phyloP scores from a whole-genome alignment of 176 grass and related monocot genomes.

The Bolboschoenus planiculmis region DNA sequence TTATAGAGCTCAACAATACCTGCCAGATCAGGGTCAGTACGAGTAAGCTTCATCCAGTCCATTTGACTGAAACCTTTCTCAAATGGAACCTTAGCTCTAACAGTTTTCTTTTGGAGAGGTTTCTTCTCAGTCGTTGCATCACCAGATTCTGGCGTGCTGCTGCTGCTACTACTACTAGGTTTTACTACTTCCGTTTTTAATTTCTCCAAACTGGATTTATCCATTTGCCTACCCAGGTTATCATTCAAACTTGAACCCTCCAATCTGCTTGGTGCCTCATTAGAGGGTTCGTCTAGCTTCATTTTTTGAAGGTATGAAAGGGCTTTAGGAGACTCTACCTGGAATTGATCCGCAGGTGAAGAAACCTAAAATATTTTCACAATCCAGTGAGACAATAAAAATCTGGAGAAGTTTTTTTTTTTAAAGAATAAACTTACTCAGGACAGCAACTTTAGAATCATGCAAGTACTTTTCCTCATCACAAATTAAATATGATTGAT shows the following conservation, averaged over 20 bases:
- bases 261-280: constrained; percentile 3
- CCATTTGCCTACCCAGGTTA: neutral
- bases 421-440: no score
- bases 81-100: constrained; percentile 71
- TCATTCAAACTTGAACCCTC: constrained; percentile 20
- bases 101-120: constrained; percentile 49
- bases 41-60: constrained; percentile 88
- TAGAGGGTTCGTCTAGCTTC: constrained; percentile 41
- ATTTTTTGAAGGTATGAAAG: constrained; percentile 45
- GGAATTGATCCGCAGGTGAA: constrained; percentile 30
- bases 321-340: constrained; percentile 56
- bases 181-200: constrained; percentile 19
- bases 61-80: constrained; percentile 91
- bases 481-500: neutral
- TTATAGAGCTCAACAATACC: constrained; percentile 27
- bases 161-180: neutral
- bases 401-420: neutral
- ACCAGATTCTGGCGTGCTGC: constrained; percentile 7
- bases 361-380: constrained; percentile 37
- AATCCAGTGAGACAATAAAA: neutral
- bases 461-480: no score
- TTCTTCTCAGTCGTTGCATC: constrained; percentile 35
- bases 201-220: neutral
- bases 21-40: constrained; percentile 76
- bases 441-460: neutral